A percentile compares a stretch with the other conserved stretches of the same genome.
These are phyloP conservation scores for Fusarium subglutinans DNA, from an alignment of 2,329 filamentous ascomycete genomes.

Conservation along the genomic window DNA sequence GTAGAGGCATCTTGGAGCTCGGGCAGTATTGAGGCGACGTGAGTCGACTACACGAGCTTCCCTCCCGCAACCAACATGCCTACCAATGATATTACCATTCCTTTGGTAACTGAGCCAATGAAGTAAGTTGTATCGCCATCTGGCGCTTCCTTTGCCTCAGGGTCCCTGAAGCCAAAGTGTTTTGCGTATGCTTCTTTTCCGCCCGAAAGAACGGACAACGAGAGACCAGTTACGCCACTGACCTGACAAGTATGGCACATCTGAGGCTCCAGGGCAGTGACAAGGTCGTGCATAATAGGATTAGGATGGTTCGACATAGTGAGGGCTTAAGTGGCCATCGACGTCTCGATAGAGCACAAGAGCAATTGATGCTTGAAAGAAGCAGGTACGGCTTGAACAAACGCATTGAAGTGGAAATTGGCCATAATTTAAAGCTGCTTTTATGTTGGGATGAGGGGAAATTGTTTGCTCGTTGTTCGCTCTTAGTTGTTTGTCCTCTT, in stretches of 20 bases:
- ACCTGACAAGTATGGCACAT: not conserved
- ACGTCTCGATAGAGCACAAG: too few species aligned
- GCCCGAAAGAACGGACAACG: not conserved
- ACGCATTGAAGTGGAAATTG: too few species aligned
- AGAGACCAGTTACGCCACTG: rapidly evolving
- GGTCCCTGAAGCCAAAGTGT: not conserved
- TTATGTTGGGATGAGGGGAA: too few species aligned
- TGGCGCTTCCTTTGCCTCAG: not conserved
- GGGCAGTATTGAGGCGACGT: not conserved
- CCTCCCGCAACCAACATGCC: not conserved
- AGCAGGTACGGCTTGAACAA: too few species aligned
- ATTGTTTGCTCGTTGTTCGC: too few species aligned
- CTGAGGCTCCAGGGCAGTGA: not conserved
- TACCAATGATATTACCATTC: rapidly evolving
- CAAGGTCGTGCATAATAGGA: rapidly evolving
- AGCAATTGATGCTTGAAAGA: rapidly evolving
- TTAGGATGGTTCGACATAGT: rapidly evolving
- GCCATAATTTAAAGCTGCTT: too few species aligned
- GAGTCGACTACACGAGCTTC: not conserved
- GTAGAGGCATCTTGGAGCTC: not conserved
- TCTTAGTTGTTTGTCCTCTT: too few species aligned
- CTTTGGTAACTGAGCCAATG: not conserved
- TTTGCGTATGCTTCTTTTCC: not conserved
- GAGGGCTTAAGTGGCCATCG: too few species aligned
- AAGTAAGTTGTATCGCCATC: not conserved